phyloP scores from a whole-genome alignment of 2,329 filamentous ascomycete genomes.

The Fusarium beomiforme region DNA sequence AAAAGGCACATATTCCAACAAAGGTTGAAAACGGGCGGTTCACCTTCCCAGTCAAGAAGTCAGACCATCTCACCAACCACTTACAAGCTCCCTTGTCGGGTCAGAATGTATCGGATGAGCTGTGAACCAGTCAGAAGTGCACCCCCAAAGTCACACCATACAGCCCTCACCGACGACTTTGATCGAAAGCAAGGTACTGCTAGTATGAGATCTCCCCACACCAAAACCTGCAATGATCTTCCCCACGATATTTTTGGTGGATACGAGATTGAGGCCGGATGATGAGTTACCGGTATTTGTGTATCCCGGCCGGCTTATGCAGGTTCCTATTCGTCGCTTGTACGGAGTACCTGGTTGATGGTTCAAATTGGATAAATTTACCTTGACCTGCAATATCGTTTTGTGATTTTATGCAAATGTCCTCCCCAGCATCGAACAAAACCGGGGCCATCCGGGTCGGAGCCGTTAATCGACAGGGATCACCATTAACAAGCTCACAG shows the following conservation, averaged over 20 bases:
- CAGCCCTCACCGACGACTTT: background rate
- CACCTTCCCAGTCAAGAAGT: slow-evolving; percentile 41
- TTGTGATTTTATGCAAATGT: background rate
- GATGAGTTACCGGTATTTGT: slow-evolving; percentile 2
- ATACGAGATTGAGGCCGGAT: slow-evolving; percentile 26
- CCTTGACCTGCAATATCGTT: background rate
- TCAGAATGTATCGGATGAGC: slow-evolving; percentile 23
- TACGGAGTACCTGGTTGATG: background rate
- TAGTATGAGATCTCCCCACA: slow-evolving; percentile 18
- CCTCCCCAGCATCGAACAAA: background rate
- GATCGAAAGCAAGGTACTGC: background rate
- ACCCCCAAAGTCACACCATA: slow-evolving; percentile 37
- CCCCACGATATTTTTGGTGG: slow-evolving; percentile 22
- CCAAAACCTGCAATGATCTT: slow-evolving; percentile 3
- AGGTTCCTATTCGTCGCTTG: background rate
- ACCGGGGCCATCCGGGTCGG: slow-evolving; percentile 14
- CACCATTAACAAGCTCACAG: slow-evolving; percentile 8
- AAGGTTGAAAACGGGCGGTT: slow-evolving; percentile 44
- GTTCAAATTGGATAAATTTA: background rate
- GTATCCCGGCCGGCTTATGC: slow-evolving; percentile 25
- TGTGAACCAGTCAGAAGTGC: slow-evolving; percentile 7
- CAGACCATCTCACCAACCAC: background rate
- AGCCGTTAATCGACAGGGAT: slow-evolving; percentile 20
- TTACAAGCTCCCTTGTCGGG: background rate
- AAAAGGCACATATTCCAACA: slow-evolving; percentile 42